These are phyloP conservation scores for Neurospora sp. DNA, from an alignment of 495 filamentous ascomycete species.

Conservation along the genomic window DNA sequence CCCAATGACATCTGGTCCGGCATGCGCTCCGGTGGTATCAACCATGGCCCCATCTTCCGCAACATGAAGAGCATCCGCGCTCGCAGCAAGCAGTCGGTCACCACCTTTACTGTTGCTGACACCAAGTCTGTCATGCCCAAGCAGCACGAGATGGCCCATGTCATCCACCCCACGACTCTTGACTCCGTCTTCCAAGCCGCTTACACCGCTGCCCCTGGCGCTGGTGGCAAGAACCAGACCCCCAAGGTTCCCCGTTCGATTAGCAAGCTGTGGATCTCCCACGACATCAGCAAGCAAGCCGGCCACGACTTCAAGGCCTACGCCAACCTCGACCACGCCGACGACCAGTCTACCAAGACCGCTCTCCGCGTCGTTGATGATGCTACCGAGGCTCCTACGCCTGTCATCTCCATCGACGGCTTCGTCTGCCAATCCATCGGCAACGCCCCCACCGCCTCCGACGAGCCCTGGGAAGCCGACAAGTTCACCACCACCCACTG, in stretches of 20 bases:
- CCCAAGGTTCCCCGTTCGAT: slow-evolving; percentile 19
- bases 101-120: slow-evolving; percentile 27
- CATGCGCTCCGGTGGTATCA: slow-evolving; percentile 21
- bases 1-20: slow-evolving; percentile 19
- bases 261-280: slow-evolving; percentile 16
- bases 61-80: slow-evolving; percentile 22
- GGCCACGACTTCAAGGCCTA: slow-evolving; percentile 16
- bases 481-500: slow-evolving; percentile 16
- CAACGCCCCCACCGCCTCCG: background rate
- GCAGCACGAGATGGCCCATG: slow-evolving; percentile 27
- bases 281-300: slow-evolving; percentile 4
- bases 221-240: slow-evolving; percentile 1
- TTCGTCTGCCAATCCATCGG: slow-evolving; percentile 21
- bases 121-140: slow-evolving; percentile 31
- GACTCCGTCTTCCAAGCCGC: slow-evolving; percentile 31
- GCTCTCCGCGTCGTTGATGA: slow-evolving; percentile 9
- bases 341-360: slow-evolving; percentile 13
- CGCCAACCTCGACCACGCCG: slow-evolving; percentile 9
- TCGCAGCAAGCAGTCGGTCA: slow-evolving; percentile 13
- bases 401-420: slow-evolving; percentile 13
- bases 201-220: slow-evolving; percentile 14
- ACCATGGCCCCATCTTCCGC: slow-evolving; percentile 28
- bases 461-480: slow-evolving; percentile 8
- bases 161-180: slow-evolving; percentile 41
- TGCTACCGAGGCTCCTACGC: background rate